Evolutionary conservation across 2,329 filamentous ascomycete species (phyloP), one percentile per base, ranked within the genome.

Genomic region (Exophiala lecanii-corni): DNA sequence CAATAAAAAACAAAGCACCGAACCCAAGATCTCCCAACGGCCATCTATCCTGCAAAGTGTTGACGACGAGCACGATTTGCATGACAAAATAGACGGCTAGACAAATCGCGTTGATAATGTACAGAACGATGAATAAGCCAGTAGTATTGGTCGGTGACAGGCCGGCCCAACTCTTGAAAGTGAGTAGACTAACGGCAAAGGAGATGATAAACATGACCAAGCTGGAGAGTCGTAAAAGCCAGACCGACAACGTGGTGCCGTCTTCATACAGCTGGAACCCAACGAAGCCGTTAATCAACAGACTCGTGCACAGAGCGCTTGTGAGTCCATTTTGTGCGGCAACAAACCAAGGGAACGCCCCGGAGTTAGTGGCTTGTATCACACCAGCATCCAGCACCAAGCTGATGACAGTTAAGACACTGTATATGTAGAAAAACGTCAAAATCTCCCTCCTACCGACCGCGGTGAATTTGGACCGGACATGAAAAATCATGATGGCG

Each of bases 191-290:
- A 39, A 98, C 82, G 40, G 91, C 79, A 60, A 92, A 92, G 36
- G 84, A 85, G 58, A 98, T 81, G 51, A 84, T 71, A 68, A 96
- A 97, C 70, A 94, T 91, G 51, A 74, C 78, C 12, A 84, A 67
- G 2, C 87, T 94, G 61, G 79, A 82, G 20, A 86, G 68, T 40
- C 91, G 82, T 49, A 98, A 72, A 56, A 96, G 80, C 92, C 92
- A 98, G 32, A 98, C 82, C 0, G 89, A 96, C 30, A 97, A 72
- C 2, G 84, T 83, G 1, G 92, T 98, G 38, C 92, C 92, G 59
- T 98, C 92, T 67, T 98, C 92, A 65, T 98, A 98, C 9, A 98
- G 74, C 67, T 97, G 92, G 67, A 98, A 98, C 23, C 92, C 92
- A 41, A 98, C 91, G 60, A 98, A 98, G 32, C 92, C 92, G 65